These are phyloP conservation scores for Myriosclerotinia duriaeana DNA, from an alignment of 2,329 filamentous ascomycete species.

Conservation along the genomic window DNA sequence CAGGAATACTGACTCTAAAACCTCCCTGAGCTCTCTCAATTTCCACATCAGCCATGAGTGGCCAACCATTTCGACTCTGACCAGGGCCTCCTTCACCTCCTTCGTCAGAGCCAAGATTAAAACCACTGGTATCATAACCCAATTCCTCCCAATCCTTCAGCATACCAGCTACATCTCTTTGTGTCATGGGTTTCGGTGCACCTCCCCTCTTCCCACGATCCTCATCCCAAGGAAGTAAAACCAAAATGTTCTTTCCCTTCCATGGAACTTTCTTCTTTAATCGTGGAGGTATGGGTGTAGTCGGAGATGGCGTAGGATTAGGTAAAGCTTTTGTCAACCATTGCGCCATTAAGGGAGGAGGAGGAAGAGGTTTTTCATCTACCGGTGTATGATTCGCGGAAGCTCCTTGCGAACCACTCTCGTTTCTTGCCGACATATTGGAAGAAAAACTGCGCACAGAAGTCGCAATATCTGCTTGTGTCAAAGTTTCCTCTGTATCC, in stretches of 20 bases:
- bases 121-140: slow-evolving; percentile 68
- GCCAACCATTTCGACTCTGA: slow-evolving; percentile 70
- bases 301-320: slow-evolving; percentile 32
- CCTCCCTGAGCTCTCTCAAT: slow-evolving; percentile 53
- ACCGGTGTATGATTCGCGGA: slow-evolving; percentile 30
- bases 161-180: slow-evolving; percentile 59
- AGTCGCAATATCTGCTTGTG: slow-evolving; percentile 37
- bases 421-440: slow-evolving; percentile 33
- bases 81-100: slow-evolving; percentile 31
- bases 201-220: slow-evolving; percentile 59
- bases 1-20: slow-evolving; percentile 66
- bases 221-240: slow-evolving; percentile 67
- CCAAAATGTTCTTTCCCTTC: slow-evolving; percentile 72
- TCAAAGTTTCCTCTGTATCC: slow-evolving; percentile 40
- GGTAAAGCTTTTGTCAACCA: slow-evolving; percentile 27
- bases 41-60: slow-evolving; percentile 57
- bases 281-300: slow-evolving; percentile 50
- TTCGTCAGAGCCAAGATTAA: slow-evolving; percentile 56
- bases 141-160: slow-evolving; percentile 65
- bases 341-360: slow-evolving; percentile 35
- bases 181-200: slow-evolving; percentile 53
- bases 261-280: slow-evolving; percentile 71
- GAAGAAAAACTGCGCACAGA: slow-evolving; percentile 13
- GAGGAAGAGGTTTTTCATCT: slow-evolving; percentile 45
- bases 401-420: slow-evolving; percentile 31